A percentile compares a stretch with the other conserved stretches of the same genome.
phyloP scores from a whole-genome alignment of 495 filamentous ascomycete species.

The Chaetomidium leptoderma region DNA sequence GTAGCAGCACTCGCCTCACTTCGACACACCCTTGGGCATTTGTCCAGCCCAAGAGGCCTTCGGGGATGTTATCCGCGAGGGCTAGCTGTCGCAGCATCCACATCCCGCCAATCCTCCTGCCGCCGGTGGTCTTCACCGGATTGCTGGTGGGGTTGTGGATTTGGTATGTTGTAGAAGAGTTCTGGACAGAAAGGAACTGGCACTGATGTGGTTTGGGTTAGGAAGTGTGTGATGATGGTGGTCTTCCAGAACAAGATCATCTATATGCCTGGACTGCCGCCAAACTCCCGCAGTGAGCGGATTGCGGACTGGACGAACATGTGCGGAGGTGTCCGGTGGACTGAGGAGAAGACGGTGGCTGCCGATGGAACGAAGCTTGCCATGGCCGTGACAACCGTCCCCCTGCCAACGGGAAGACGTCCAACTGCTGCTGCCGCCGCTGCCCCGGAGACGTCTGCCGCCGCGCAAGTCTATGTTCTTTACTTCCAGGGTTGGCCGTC shows the following conservation, averaged over 20 bases:
- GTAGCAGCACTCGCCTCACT: constrained; percentile 6
- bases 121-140: constrained; percentile 63
- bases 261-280: constrained; percentile 71
- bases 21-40: constrained; percentile 13
- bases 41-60: not conserved
- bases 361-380: constrained; percentile 59
- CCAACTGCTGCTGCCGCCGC: not conserved
- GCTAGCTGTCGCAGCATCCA: constrained; percentile 29
- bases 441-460: not conserved
- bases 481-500: constrained; percentile 54
- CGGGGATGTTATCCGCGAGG: not conserved
- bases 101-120: constrained; percentile 54
- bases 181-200: not conserved
- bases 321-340: constrained; percentile 61
- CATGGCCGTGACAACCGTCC: constrained; percentile 49
- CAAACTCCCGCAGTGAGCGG: constrained; percentile 52
- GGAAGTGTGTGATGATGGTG: constrained; percentile 76
- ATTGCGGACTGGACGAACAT: constrained; percentile 55
- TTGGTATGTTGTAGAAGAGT: constrained; percentile 35
- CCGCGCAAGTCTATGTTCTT: constrained; percentile 44
- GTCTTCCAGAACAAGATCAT: constrained; percentile 80
- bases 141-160: constrained; percentile 64
- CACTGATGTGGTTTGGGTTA: not conserved
- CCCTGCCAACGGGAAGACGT: constrained; percentile 9
- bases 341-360: constrained; percentile 49